Evolutionary conservation across 495 filamentous ascomycete genomes (phyloP).

Genomic region (Cryomyces minteri): DNA sequence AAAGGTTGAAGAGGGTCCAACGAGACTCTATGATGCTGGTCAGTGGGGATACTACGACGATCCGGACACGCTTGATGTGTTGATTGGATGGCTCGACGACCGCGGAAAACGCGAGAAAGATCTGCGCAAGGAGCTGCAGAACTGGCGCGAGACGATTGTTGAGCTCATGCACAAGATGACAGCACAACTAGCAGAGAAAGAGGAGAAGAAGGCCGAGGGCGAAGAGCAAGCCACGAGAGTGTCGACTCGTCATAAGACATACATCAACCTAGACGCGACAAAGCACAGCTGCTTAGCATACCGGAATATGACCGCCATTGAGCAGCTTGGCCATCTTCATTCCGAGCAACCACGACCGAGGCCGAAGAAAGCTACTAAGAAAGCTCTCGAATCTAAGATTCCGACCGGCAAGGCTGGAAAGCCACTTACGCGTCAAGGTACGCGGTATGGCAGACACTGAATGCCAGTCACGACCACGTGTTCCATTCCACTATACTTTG

Average conservation of each 20-base stretch:
- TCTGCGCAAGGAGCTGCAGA: constrained; percentile 64
- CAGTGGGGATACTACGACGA: constrained; percentile 90
- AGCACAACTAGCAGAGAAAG: constrained; percentile 41
- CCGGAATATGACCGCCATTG: constrained; percentile 60
- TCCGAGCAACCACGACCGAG: constrained; percentile 52
- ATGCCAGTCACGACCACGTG: neutral
- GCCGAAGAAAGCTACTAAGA: constrained; percentile 33
- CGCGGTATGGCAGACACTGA: constrained; percentile 1
- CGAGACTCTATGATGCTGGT: constrained; percentile 52
- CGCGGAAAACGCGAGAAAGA: constrained; percentile 69
- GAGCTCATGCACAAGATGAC: constrained; percentile 64
- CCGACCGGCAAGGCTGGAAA: constrained; percentile 4
- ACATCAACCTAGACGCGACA: constrained; percentile 32
- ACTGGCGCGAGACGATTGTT: constrained; percentile 58
- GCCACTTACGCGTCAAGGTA: constrained; percentile 3
- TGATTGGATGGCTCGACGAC: constrained; percentile 76
- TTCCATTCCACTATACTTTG: too few species aligned
- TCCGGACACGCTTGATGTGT: constrained; percentile 50
- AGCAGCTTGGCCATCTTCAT: constrained; percentile 68
- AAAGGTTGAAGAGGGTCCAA: constrained; percentile 67
- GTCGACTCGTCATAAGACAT: constrained; percentile 56
- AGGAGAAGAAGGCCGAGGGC: constrained; percentile 32
- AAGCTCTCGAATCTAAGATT: constrained; percentile 22
- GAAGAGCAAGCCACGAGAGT: constrained; percentile 41
- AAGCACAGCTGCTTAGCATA: constrained; percentile 60